Evolutionary conservation across 2,329 filamentous ascomycete species (phyloP).

Genomic region (Phialocephala subalpina): DNA sequence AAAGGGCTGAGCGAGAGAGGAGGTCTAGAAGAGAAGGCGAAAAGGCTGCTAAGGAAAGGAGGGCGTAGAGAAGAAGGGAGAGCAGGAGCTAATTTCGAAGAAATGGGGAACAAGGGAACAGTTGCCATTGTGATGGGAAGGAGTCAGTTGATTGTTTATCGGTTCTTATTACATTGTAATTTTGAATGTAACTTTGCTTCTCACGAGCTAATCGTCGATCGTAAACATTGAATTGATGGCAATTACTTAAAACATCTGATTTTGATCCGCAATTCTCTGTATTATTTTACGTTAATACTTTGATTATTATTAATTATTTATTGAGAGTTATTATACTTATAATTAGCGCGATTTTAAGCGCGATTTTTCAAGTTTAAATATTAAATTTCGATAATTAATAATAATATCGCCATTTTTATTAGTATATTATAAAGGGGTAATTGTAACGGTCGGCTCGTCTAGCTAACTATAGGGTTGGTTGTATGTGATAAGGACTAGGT

Average conservation of each 20-base stretch:
- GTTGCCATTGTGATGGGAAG: neutral
- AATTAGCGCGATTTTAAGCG: too few species aligned
- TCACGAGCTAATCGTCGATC: neutral
- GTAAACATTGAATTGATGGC: neutral
- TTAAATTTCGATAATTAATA: neutral
- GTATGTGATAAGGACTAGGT: too few species aligned
- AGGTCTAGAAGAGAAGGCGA: neutral
- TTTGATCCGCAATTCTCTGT: neutral
- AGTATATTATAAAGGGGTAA: too few species aligned
- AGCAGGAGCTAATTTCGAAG: neutral
- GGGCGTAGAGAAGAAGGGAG: neutral
- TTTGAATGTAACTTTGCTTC: neutral
- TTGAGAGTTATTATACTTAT: neutral
- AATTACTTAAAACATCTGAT: neutral
- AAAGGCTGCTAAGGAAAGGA: neutral
- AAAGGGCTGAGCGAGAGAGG: neutral
- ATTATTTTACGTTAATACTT: neutral
- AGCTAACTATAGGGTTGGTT: too few species aligned
- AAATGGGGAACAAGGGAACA: neutral
- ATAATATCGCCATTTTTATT: slow-evolving; percentile 20
- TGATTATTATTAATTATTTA: neutral
- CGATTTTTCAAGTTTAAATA: neutral
- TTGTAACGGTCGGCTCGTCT: too few species aligned
- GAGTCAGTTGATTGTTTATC: neutral
- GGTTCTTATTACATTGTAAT: neutral